Evolutionary conservation across 2,329 filamentous ascomycete genomes (phyloP), one percentile per base, ranked within the genome.

Genomic region (Calonectria pteridis): DNA sequence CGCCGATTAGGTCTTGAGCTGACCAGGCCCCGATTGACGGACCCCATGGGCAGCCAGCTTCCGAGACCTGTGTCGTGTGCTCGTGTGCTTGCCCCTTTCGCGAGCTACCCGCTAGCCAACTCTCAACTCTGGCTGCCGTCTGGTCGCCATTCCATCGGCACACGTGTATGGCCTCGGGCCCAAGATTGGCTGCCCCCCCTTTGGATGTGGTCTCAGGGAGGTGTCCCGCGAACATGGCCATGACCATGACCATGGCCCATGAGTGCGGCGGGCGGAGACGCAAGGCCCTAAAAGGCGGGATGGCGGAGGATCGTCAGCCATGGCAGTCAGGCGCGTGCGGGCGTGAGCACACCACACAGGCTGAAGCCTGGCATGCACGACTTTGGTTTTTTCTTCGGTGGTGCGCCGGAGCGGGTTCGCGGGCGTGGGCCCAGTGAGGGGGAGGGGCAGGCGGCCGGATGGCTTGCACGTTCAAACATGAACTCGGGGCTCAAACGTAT

Each of bases 81-180:
- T 62, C 55, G 33, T 62, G 35, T 62, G 16, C 55, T 62, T 62
- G 55, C 55, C 55, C 55, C 55, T 59, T 59, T 59, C 33, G 33
- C 26, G 40, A 62, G 33, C 58, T 28, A 6, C 59, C 46, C n/a
- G n/a, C n/a, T n/a, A n/a, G n/a, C n/a, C n/a, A n/a, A n/a, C n/a
- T n/a, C n/a, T n/a, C 74, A 69, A 46, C 43, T 46, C 43, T 3
- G 43, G 37, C 72, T 50, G 67, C 71, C 76, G 67, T 72, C 69
- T 58, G 46, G 29, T 46, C 10, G 33, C 69, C 69, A 71, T 71
- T 70, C 69, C 72, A 62, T 72, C 43, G 35, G 64, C 73, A 80
- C 78, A 80, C 78, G 78, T 80, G 78, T 80, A 80, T 73, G 49
- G 71, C 74, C 64, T 55, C 62, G 67, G 55, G 59, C 75, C 67